These are phyloP conservation scores for Biscogniauxia sp. DNA, from an alignment of 2,329 filamentous ascomycete genomes.

Conservation along the genomic window DNA sequence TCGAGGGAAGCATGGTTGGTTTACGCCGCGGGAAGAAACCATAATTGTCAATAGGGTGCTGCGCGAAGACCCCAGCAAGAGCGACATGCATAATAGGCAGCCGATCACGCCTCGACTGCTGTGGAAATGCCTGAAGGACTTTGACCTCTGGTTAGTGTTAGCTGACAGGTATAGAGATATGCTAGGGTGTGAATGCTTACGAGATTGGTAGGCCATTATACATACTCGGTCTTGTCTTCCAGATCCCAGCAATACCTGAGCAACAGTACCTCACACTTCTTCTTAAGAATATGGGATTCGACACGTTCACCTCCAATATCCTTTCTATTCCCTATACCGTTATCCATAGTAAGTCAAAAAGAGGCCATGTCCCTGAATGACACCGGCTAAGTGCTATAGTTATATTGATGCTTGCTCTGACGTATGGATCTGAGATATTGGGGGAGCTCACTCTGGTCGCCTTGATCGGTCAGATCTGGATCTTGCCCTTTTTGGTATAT, in stretches of 20 bases:
- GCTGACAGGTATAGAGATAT: background rate
- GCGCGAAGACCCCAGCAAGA: constrained; percentile 55
- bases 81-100: constrained; percentile 55
- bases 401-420: constrained; percentile 34
- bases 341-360: constrained; percentile 32
- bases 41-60: constrained; percentile 56
- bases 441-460: constrained; percentile 48
- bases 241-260: constrained; percentile 45
- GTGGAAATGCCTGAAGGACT: constrained; percentile 50
- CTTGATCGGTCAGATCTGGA: constrained; percentile 54
- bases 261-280: constrained; percentile 50
- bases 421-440: constrained; percentile 42
- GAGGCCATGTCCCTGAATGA: background rate
- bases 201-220: constrained; percentile 42
- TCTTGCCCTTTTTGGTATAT: constrained; percentile 56
- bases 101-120: constrained; percentile 45
- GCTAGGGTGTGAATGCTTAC: background rate
- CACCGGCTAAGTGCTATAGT: constrained; percentile 21
- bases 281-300: constrained; percentile 47
- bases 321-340: constrained; percentile 44
- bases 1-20: constrained; percentile 48
- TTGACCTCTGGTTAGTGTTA: constrained; percentile 43
- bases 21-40: constrained; percentile 50
- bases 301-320: constrained; percentile 51
- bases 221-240: constrained; percentile 42